Percentiles rank a stretch among this genome's conserved stretches.
phyloP scores from a whole-genome alignment of 2,329 filamentous ascomycete species.

The Onygenales sp. region DNA sequence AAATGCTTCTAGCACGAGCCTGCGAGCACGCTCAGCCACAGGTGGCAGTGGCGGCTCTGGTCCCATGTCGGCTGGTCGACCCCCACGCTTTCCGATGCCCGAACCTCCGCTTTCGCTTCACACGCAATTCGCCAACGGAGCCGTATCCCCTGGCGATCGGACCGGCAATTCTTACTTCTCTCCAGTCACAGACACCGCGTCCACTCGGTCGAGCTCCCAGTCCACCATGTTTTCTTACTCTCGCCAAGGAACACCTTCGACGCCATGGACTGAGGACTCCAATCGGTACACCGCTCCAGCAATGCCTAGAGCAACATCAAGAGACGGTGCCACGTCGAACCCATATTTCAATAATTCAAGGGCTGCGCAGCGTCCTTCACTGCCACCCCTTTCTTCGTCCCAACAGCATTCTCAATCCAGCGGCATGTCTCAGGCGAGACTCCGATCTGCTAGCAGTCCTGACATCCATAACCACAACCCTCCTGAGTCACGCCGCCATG shows the following conservation, averaged over 20 bases:
- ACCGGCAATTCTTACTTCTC: constrained; percentile 88
- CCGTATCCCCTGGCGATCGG: constrained; percentile 52
- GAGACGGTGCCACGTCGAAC: constrained; percentile 59
- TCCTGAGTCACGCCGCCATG: constrained; percentile 38
- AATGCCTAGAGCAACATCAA: constrained; percentile 69
- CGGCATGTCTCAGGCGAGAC: constrained; percentile 54
- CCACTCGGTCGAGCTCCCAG: constrained; percentile 43
- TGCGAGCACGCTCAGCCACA: constrained; percentile 68
- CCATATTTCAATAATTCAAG: constrained; percentile 52
- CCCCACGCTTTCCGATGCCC: constrained; percentile 63
- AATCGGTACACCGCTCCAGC: constrained; percentile 84
- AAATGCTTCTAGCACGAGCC: constrained; percentile 64
- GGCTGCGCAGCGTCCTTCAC: constrained; percentile 58
- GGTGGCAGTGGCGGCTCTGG: constrained; percentile 42
- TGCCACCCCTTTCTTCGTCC: constrained; percentile 57
- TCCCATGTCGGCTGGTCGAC: constrained; percentile 38
- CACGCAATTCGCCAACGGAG: constrained; percentile 42
- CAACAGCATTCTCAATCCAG: constrained; percentile 42
- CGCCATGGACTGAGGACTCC: constrained; percentile 56
- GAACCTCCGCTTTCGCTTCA: constrained; percentile 60
- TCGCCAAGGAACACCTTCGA: constrained; percentile 55
- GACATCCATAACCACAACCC: constrained; percentile 63
- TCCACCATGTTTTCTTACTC: constrained; percentile 70
- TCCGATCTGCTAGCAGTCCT: constrained; percentile 88
- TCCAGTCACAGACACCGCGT: constrained; percentile 62